Evolutionary conservation across 1,139 yeast genomes (phyloP).

Genomic region (Pichia sp.): DNA sequence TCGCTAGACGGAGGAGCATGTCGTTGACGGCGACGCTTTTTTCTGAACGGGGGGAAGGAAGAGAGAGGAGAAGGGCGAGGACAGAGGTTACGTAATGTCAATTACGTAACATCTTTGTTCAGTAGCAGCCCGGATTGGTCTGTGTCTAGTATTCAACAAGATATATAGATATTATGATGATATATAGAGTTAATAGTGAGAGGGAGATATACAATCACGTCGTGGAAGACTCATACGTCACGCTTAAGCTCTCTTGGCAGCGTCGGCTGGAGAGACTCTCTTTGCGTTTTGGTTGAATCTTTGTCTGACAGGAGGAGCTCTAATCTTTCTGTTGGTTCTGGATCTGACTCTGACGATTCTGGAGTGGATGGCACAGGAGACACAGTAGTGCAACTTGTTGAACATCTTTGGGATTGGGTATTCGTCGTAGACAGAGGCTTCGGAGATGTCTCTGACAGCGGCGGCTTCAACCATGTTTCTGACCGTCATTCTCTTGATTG

Average conservation of each 20-base stretch:
- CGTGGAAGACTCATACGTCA: not conserved
- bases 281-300: constrained; percentile 89
- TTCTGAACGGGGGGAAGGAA: not conserved
- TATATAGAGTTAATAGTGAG: not conserved
- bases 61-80: not conserved
- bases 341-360: constrained; percentile 99
- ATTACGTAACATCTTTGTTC: not conserved
- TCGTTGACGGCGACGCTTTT: not conserved
- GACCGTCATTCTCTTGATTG: constrained; percentile 99
- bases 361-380: constrained; percentile 99
- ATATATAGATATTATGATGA: constrained; percentile 10
- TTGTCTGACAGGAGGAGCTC: constrained; percentile 99
- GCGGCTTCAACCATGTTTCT: constrained; percentile 99
- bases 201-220: not conserved
- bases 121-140: not conserved
- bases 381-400: constrained; percentile 99
- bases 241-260: constrained; percentile 71
- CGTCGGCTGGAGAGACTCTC: constrained; percentile 96
- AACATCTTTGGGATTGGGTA: constrained; percentile 99
- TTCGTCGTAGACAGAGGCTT: constrained; percentile 98
- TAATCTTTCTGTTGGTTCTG: constrained; percentile 95
- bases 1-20: not conserved
- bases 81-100: not conserved
- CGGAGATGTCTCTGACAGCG: constrained; percentile 99
- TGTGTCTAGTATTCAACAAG: not conserved